A percentile compares a stretch with the other conserved stretches of the same genome.
These are phyloP conservation scores for Hyaloperonospora brassicae DNA, from an alignment of 352 stramenopile genomes.

Conservation along the genomic window DNA sequence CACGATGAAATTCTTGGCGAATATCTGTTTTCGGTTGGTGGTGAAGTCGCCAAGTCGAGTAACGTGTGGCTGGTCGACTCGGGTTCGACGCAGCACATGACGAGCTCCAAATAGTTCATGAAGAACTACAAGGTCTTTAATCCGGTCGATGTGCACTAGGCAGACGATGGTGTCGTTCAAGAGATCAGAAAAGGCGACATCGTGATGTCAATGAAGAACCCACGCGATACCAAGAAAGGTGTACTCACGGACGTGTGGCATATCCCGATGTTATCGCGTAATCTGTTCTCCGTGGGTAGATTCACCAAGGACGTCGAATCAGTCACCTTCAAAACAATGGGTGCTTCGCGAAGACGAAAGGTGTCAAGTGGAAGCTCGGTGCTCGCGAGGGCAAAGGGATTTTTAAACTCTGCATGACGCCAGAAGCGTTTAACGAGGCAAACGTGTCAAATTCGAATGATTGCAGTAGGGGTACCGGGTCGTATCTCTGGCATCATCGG, in stretches of 20 bases:
- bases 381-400: neutral
- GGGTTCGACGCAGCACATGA: slow-evolving; percentile 9
- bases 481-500: neutral
- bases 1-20: no score
- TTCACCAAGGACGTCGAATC: neutral
- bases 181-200: neutral
- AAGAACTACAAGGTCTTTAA: no score
- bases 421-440: neutral
- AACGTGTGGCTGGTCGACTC: neutral
- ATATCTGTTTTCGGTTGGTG: neutral
- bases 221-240: neutral
- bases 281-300: neutral
- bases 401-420: slow-evolving; percentile 1
- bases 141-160: neutral
- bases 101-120: no score
- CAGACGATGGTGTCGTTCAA: neutral
- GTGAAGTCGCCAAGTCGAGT: neutral
- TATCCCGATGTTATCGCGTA: slow-evolving; percentile 1
- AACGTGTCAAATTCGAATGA: neutral
- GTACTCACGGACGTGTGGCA: neutral
- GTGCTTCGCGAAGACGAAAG: slow-evolving; percentile 1
- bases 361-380: neutral
- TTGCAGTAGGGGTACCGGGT: neutral
- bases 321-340: neutral
- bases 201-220: no score